Conservation (phyloP, 208 protist genomes). For the Crithidia bombi region DNA sequence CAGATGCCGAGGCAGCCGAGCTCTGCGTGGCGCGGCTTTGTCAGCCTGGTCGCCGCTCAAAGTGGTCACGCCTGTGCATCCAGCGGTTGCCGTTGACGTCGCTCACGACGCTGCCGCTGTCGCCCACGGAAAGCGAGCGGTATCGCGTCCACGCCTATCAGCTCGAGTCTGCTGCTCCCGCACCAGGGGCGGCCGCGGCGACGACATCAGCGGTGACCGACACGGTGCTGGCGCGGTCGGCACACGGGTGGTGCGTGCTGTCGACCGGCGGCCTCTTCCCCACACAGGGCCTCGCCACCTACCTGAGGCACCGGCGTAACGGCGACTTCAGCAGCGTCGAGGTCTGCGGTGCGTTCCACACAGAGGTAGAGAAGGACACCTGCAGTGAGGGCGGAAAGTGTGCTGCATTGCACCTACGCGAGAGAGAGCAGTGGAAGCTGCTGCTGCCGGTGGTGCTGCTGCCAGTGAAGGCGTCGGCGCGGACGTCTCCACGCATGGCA, state of each 20-base stretch:
- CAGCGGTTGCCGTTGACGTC: conserved; percentile 31
- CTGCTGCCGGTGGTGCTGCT: conserved; percentile 33
- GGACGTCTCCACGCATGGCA: background rate
- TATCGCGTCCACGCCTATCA: conserved; percentile 33
- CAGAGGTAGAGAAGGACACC: conserved; percentile 8
- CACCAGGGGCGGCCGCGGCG: background rate
- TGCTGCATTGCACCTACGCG: conserved; percentile 22
- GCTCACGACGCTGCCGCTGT: conserved; percentile 13
- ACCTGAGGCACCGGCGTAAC: conserved; percentile 18
- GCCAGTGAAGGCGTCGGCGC: background rate
- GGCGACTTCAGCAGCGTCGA: conserved; percentile 29
- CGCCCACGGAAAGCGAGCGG: conserved; percentile 23
- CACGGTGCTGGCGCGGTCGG: conserved; percentile 23
- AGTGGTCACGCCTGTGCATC: conserved; percentile 31
- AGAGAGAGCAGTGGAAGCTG: conserved; percentile 32
- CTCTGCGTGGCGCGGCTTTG: conserved; percentile 31
- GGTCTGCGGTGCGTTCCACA: conserved; percentile 23
- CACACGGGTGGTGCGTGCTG: conserved; percentile 29
- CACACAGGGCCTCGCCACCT: conserved; percentile 27
- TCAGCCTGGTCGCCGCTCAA: conserved; percentile 36
- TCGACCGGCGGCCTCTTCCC: conserved; percentile 36
- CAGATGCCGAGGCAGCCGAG: conserved; percentile 33
- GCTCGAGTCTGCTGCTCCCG: conserved; percentile 11
- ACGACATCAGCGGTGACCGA: conserved; percentile 6
- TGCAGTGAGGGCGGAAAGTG: conserved; percentile 31